Base-by-base conservation (phyloP, 1,139 yeast genomes). In the Saccharomyces uvarum region DNA sequence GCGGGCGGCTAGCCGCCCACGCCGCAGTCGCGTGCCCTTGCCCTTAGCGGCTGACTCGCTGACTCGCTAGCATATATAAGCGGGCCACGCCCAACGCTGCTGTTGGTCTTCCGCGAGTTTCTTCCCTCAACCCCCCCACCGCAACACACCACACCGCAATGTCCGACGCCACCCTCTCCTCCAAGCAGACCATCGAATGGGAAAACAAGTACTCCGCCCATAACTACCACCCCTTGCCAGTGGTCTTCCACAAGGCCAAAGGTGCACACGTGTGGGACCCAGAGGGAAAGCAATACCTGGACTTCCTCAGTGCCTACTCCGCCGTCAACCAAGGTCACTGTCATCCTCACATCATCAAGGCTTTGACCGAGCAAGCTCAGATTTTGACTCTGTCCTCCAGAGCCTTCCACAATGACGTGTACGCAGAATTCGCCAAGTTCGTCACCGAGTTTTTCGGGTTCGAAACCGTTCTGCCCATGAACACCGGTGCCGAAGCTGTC, bases 221-320 rank as follows among this genome's bases (percentile, higher is more conserved):
- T 76, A 91, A 93, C 77, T 91, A 91, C 75, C 97, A 90, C 73
- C 98, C 99, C 54, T 76, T 91, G 62, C 98, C 99, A 11, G 97
- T 91, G 58, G 98, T 93, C 14, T 86, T 91, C 73, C 78, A 88
- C 65, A 84, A 79, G 69, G 98, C 96, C 19, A 62, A 73, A 59
- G 98, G 98, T 52, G 97, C 97, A 38, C 88, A 88, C 61, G 97
- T 93, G 41, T 91, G 97, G 97, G 98, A 93, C 69, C 97, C 98
- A 11, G 98, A 91, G 73, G 97, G 97, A 59, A 85, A 73, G 26
- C 89, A 86, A 68, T 87, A 87, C 70, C 75, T 90, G 62, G 98
- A 90, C 72, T 90, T 90, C 69, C 75, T 90, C 61, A 86, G 95
- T 32, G 97, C 98, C 7, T 91, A 91, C 74, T 89, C 97, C 42